Percentiles rank a stretch among this genome's conserved stretches.
These are phyloP conservation scores for Tremella yokohamensis DNA, from an alignment of 768 basidiomycete species.

Conservation along the genomic window DNA sequence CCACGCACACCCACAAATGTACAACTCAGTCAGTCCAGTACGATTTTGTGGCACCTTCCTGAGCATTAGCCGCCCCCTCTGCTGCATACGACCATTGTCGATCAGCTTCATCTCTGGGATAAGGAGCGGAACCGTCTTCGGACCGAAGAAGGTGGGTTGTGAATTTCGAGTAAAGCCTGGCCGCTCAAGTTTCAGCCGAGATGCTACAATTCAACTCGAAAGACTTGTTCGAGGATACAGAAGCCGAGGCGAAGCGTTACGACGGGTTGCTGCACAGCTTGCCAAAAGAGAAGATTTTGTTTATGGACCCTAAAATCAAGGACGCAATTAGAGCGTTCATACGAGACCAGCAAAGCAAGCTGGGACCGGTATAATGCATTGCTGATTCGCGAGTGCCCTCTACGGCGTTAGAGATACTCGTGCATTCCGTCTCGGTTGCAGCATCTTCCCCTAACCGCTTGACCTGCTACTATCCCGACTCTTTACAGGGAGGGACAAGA, in stretches of 20 bases:
- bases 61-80: conserved; percentile 57
- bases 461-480: not conserved
- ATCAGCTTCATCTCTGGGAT: conserved; percentile 97
- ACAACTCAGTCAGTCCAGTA: conserved; percentile 67
- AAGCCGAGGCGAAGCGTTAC: conserved; percentile 32
- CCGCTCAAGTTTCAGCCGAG: conserved; percentile 22
- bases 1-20: conserved; percentile 98
- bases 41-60: not conserved
- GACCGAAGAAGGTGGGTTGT: conserved; percentile 70
- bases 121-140: conserved; percentile 87
- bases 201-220: conserved; percentile 47
- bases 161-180: not conserved
- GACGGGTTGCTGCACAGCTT: conserved; percentile 31
- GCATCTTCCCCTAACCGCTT: not conserved
- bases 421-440: not conserved
- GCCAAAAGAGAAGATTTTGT: conserved; percentile 32
- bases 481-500: no score
- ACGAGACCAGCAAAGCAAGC: conserved; percentile 24
- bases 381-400: not conserved
- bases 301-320: conserved; percentile 37
- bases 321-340: conserved; percentile 40
- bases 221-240: conserved; percentile 47
- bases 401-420: not conserved
- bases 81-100: conserved; percentile 93
- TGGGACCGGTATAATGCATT: conserved; percentile 11